Evolutionary conservation across 2,329 filamentous ascomycete species (phyloP).

Genomic region (Aspergillus versicolor): DNA sequence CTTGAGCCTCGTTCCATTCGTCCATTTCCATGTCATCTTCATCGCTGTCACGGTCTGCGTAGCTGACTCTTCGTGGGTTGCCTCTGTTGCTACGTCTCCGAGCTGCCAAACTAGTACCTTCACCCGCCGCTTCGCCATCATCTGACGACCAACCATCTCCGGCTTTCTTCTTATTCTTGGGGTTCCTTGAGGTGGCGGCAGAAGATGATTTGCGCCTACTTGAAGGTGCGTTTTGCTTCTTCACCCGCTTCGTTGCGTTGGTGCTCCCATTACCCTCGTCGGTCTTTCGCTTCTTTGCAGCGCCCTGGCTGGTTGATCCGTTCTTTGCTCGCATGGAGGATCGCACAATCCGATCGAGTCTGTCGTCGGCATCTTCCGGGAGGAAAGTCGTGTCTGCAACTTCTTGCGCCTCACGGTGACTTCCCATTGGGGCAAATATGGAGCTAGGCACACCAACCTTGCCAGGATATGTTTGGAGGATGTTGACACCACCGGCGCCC

Average conservation of each 20-base stretch:
- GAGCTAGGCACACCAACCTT: constrained; percentile 79
- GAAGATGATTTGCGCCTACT: constrained; percentile 37
- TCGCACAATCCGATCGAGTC: constrained; percentile 74
- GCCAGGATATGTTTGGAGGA: constrained; percentile 76
- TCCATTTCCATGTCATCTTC: constrained; percentile 46
- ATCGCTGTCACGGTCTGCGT: constrained; percentile 46
- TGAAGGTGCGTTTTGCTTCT: constrained; percentile 34
- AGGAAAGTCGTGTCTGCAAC: constrained; percentile 85
- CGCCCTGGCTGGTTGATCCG: constrained; percentile 26
- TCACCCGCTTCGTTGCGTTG: constrained; percentile 30
- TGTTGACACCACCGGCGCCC: constrained; percentile 43
- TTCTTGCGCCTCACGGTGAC: constrained; percentile 75
- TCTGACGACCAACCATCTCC: constrained; percentile 43
- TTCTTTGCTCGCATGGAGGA: constrained; percentile 62
- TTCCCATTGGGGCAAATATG: constrained; percentile 72
- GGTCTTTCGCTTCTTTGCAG: constrained; percentile 44
- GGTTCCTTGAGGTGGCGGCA: constrained; percentile 28
- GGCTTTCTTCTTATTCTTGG: constrained; percentile 39
- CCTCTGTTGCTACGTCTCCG: constrained; percentile 43
- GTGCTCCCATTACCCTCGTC: constrained; percentile 30
- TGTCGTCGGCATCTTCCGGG: constrained; percentile 71
- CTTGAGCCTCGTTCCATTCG: constrained; percentile 33
- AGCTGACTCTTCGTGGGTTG: constrained; percentile 38
- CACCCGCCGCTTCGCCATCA: constrained; percentile 42
- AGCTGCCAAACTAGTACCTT: constrained; percentile 27